Evolutionary conservation across 257 asterid species (phyloP), one percentile per base, ranked within the genome.

Genomic region (Anisodus acutangulus): DNA sequence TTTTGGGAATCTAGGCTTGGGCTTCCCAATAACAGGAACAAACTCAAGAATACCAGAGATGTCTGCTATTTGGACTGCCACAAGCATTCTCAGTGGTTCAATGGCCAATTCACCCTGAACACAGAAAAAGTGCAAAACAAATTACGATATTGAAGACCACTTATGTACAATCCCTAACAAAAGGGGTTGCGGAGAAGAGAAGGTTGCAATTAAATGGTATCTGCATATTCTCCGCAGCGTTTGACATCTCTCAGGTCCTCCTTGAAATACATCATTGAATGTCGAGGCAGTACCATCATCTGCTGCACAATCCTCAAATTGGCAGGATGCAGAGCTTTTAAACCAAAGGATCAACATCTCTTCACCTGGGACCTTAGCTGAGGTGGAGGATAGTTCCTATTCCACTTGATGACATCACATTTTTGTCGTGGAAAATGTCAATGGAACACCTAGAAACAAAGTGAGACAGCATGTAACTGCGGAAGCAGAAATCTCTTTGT

Each of bases 271-370:
- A n/a, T 71, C 79, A 71, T 9, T 78, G 49, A 78, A 78, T 31
- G 16, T 78, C 66, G 26, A 76, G 47, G 64, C 9, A 0, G 49
- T 26, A 78, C 35, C 35, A 31, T 22, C 22, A 55, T 78, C 60
- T 53, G 9, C 64, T 53, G 64, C 49, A 78, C 49, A 78, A 31
- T 59, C 82, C 82, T 51, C 49, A 78, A 31, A 51, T 51, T 51
- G 82, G 66, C 82, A 78, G 49, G 64, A 78, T 8, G 82, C 49
- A 39, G 66, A 53, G 49, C 31, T 26, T 8, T 78, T 51, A 53
- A 71, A 78, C 82, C 49, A 78, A 78, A 78, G 26, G 19, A 78
- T 53, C 82, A 45, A 71, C 79, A 78, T 78, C 82, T 26, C 64
- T 53, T 78, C 82, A 78, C 47, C 82, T 78, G 63, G 26, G 49